Evolutionary conservation across 2,329 filamentous ascomycete species (phyloP).

Genomic region (Coniella vitis): DNA sequence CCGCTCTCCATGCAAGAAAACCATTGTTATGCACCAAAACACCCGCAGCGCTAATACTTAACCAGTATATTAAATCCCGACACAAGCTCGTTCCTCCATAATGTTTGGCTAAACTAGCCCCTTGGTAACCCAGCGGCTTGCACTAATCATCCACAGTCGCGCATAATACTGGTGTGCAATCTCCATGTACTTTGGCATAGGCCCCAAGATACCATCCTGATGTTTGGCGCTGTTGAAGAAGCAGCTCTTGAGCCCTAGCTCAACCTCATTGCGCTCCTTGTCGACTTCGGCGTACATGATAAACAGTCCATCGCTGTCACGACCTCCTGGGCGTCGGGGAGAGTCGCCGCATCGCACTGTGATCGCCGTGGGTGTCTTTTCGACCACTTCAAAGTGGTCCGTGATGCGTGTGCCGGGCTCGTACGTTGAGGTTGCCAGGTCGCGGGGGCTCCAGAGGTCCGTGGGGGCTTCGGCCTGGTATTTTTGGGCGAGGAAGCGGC

Average conservation of each 20-base stretch:
- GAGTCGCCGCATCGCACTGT: conserved; percentile 60
- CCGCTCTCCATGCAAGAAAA: too few relatives aligned
- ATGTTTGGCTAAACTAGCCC: conserved; percentile 9
- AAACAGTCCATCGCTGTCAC: conserved; percentile 59
- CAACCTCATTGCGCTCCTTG: conserved; percentile 49
- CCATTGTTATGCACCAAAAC: too few relatives aligned
- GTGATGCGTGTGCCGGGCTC: conserved; percentile 57
- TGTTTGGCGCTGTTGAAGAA: conserved; percentile 43
- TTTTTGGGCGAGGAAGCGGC: conserved; percentile 51
- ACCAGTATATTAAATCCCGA: not conserved
- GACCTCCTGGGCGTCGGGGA: conserved; percentile 48
- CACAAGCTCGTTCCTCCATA: not conserved
- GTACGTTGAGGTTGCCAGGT: conserved; percentile 51
- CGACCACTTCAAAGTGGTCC: conserved; percentile 66
- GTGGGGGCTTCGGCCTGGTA: conserved; percentile 49
- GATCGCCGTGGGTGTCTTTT: conserved; percentile 53
- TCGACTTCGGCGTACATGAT: conserved; percentile 57
- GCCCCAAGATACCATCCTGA: conserved; percentile 27
- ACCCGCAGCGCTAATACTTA: not conserved
- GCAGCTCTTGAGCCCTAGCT: conserved; percentile 59
- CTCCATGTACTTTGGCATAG: conserved; percentile 30
- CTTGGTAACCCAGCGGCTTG: conserved; percentile 28
- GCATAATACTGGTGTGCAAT: conserved; percentile 34
- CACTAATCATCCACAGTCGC: conserved; percentile 32
- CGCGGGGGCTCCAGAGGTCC: conserved; percentile 54